These are phyloP conservation scores for Auricularia sp. DNA, from an alignment of 768 basidiomycete species.

Conservation along the genomic window DNA sequence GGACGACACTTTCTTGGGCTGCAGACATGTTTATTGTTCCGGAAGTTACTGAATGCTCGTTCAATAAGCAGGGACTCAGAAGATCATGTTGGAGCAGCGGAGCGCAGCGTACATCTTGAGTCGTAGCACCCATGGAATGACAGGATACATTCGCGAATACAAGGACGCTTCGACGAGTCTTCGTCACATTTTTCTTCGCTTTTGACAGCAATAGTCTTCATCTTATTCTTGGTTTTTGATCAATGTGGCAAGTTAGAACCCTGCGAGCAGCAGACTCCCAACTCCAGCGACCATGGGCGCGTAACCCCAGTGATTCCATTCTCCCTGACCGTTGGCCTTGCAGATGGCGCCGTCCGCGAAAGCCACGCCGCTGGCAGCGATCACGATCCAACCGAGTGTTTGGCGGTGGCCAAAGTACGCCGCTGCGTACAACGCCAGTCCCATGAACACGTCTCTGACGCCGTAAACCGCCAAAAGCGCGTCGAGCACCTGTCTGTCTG, in stretches of 20 bases:
- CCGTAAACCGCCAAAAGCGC: background rate
- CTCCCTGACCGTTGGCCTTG: background rate
- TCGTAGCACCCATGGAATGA: too few species aligned
- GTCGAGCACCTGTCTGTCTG: background rate
- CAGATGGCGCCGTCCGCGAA: background rate
- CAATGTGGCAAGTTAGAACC: background rate
- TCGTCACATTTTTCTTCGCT: too few species aligned
- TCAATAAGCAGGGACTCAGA: too few species aligned
- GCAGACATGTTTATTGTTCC: too few species aligned
- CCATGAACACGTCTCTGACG: background rate
- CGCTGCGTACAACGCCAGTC: background rate
- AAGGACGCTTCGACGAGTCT: too few species aligned
- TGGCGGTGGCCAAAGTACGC: background rate
- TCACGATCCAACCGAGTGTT: background rate
- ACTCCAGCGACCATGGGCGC: background rate
- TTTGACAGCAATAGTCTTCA: too few species aligned
- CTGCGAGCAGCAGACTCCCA: background rate
- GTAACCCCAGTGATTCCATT: background rate
- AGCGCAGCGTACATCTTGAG: too few species aligned
- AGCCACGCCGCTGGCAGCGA: background rate
- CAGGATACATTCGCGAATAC: too few species aligned
- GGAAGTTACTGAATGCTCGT: too few species aligned
- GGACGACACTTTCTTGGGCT: too few species aligned
- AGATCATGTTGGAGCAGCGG: too few species aligned
- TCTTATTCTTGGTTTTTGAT: too few species aligned